phyloP scores from a whole-genome alignment of 2,329 filamentous ascomycete species.

The Colletotrichum euphorbiae region DNA sequence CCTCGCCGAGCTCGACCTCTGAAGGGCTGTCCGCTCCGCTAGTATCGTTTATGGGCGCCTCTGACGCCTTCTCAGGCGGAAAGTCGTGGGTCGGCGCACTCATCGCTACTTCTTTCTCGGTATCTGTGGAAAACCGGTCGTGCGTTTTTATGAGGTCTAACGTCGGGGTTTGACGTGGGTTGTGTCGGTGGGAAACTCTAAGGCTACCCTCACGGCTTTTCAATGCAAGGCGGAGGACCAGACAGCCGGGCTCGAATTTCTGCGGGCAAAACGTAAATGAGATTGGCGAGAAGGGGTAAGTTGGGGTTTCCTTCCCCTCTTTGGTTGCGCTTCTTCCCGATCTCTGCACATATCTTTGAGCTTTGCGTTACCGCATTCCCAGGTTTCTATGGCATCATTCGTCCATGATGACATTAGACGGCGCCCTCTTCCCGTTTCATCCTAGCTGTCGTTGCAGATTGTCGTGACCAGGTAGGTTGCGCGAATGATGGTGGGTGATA shows the following conservation, averaged over 20 bases:
- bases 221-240: conserved; percentile 14
- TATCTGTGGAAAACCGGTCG: too few species aligned
- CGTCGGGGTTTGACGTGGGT: conserved; percentile 2
- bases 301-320: background rate
- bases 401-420: conserved; percentile 35
- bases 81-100: conserved; percentile 13
- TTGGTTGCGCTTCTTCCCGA: background rate
- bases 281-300: conserved; percentile 21
- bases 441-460: conserved; percentile 24
- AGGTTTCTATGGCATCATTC: conserved; percentile 34
- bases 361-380: conserved; percentile 4
- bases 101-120: background rate
- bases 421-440: conserved; percentile 22
- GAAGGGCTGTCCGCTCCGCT: conserved; percentile 28
- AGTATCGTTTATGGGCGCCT: conserved; percentile 16
- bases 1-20: conserved; percentile 18
- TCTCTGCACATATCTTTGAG: background rate
- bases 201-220: conserved; percentile 28
- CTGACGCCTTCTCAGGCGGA: conserved; percentile 28
- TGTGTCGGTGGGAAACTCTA: conserved; percentile 9
- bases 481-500: background rate
- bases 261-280: background rate
- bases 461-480: conserved; percentile 11
- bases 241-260: background rate
- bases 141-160: background rate